Evolutionary conservation across 1,139 yeast species (phyloP).

Genomic region (Keqinozyma sinolaborantium): DNA sequence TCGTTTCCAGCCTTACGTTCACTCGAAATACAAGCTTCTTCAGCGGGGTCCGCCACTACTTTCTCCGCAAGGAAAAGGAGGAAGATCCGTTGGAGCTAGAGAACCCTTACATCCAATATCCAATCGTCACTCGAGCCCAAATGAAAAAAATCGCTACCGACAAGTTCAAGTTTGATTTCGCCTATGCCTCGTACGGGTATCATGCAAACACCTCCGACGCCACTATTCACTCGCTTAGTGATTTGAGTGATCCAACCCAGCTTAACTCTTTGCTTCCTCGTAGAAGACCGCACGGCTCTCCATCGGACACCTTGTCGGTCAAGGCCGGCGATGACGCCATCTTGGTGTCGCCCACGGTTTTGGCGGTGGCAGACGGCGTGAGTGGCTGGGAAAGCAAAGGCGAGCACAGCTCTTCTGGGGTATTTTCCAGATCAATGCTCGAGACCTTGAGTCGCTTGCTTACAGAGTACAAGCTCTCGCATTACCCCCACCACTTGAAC

Average conservation of each 20-base stretch:
- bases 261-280: conserved; percentile 46
- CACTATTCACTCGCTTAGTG: conserved; percentile 47
- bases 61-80: conserved; percentile 17
- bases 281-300: conserved; percentile 52
- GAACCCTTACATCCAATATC: conserved; percentile 41
- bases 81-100: conserved; percentile 19
- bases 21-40: conserved; percentile 11
- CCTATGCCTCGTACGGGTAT: conserved; percentile 47
- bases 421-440: conserved; percentile 56
- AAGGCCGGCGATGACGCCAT: conserved; percentile 64
- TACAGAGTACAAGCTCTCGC: conserved; percentile 43
- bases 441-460: conserved; percentile 50
- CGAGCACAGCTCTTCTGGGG: conserved; percentile 43
- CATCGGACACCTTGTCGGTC: conserved; percentile 49
- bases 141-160: conserved; percentile 34
- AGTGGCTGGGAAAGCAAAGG: conserved; percentile 55
- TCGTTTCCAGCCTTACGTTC: too few species aligned
- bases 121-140: conserved; percentile 39
- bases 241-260: conserved; percentile 48
- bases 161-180: conserved; percentile 42
- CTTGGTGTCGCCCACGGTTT: conserved; percentile 51
- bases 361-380: conserved; percentile 62
- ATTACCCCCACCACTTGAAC: conserved; percentile 40
- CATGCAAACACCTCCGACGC: conserved; percentile 41
- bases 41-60: conserved; percentile 25